Evolutionary conservation across 345 rosid genomes (phyloP), one percentile per base, ranked within the genome.

Genomic region (Citrus glauca): DNA sequence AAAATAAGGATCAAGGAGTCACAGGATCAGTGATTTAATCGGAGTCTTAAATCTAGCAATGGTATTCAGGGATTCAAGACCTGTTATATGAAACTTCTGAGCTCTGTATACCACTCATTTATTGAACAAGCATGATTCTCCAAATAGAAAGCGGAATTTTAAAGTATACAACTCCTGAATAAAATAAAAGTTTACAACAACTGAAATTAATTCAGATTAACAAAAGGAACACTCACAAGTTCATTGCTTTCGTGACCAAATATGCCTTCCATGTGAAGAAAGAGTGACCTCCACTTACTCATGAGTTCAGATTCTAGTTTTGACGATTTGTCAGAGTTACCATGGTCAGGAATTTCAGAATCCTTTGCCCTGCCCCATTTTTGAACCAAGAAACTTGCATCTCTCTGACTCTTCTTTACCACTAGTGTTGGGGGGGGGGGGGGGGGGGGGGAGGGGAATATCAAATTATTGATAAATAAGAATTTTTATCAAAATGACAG

Each of bases 331-430:
- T 24, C 71, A 9, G 85, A 65, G 84, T 74, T 82, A 78, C 83
- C 91, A 33, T 74, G 81, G 78, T 76, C 66, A 70, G 59, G 82
- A 50, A 82, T 69, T 8, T 84, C 91, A 27, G 69, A 48, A 56
- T 86, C 85, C 79, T 88, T 89, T 77, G 80, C 94, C 57, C 66
- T 85, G 30, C 73, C 72, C 66, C 72, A 83, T 75, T 87, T 89
- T 79, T 90, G 89, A 81, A 83, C 89, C 87, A 89, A 83, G 74
- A 42, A 71, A 82, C 81, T 84, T 30, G 95, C 95, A 81, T 85
- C 89, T 85, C 87, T 96, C 90, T 85, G 95, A 80, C 97, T 94
- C 86, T 90, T 96, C 89, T 86, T 90, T 82, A 91, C 79, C 27
- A 87, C 99, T 95, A 83, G 27, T 20, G 1, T 35, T 35, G 0